Evolutionary conservation across 768 basidiomycete genomes (phyloP).

Genomic region (Boletus rubroflammeus): DNA sequence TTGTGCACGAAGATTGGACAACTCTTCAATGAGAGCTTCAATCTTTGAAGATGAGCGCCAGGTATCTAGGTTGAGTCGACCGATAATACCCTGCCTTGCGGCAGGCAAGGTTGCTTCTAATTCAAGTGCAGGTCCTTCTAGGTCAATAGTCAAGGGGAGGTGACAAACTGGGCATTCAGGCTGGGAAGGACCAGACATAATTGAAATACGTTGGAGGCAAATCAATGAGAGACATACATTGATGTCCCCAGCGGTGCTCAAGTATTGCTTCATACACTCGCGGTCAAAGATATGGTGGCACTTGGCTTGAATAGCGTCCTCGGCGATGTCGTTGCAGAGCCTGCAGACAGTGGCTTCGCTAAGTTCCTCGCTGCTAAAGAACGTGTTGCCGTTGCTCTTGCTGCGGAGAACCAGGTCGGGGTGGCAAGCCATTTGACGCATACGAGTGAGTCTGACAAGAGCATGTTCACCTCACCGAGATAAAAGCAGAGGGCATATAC

Average conservation of each 20-base stretch:
- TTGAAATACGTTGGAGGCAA: not conserved
- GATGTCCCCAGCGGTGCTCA: constrained; percentile 67
- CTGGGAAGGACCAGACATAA: constrained; percentile 33
- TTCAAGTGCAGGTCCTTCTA: constrained; percentile 92
- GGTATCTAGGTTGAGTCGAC: constrained; percentile 79
- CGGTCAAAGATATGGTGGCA: constrained; percentile 95
- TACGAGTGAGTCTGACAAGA: constrained; percentile 75
- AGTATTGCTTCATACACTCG: constrained; percentile 92
- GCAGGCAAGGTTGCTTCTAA: constrained; percentile 52
- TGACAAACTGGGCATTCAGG: constrained; percentile 96
- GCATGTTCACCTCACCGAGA: constrained; percentile 2
- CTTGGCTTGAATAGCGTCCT: constrained; percentile 92
- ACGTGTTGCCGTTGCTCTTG: constrained; percentile 69
- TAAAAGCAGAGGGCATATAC: constrained; percentile 17
- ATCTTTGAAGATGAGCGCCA: constrained; percentile 98
- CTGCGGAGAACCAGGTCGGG: constrained; percentile 91
- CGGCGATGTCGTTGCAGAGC: constrained; percentile 94
- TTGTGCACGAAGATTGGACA: constrained; percentile 76
- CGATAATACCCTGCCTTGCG: constrained; percentile 87
- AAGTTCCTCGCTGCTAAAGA: constrained; percentile 50
- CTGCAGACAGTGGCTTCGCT: constrained; percentile 86
- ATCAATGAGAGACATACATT: constrained; percentile 41
- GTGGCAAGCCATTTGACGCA: constrained; percentile 94
- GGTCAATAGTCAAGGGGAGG: constrained; percentile 85
- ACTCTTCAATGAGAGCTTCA: constrained; percentile 92